Percentiles rank a stretch among this genome's conserved stretches.
Evolutionary conservation across 371 early-diverging fungal genomes (phyloP).

Genomic region (Sporodiniella umbellata): DNA sequence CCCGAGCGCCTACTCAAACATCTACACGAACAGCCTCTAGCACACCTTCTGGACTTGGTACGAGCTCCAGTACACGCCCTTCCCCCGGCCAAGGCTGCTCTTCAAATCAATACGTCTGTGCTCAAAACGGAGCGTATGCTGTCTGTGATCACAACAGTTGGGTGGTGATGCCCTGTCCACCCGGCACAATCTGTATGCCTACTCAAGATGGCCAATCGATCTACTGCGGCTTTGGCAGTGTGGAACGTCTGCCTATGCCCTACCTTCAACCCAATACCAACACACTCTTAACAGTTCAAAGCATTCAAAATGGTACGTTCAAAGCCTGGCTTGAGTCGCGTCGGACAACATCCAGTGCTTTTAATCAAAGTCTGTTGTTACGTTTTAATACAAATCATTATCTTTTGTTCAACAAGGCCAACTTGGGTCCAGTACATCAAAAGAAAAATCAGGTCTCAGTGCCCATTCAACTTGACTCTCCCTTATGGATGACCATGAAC

Average conservation of each 20-base stretch:
- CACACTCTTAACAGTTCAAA: conserved; percentile 23
- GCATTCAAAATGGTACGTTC: conserved; percentile 11
- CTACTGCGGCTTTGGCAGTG: background rate
- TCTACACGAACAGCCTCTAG: no score
- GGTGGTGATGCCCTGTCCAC: conserved; percentile 22
- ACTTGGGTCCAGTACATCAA: no score
- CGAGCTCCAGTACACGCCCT: no score
- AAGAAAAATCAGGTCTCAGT: no score
- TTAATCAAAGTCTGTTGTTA: no score
- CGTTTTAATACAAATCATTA: no score
- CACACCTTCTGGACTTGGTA: no score
- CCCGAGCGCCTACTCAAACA: background rate
- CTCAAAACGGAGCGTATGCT: conserved; percentile 14
- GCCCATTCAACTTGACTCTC: no score
- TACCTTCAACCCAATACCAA: conserved; percentile 22
- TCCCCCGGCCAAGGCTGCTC: conserved; percentile 13
- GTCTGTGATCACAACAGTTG: conserved; percentile 29
- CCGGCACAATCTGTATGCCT: background rate
- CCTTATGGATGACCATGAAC: no score
- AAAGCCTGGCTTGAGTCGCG: conserved; percentile 34
- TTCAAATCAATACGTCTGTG: conserved; percentile 20
- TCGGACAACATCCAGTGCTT: conserved; percentile 15
- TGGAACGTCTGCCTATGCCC: background rate
- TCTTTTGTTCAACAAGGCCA: no score
- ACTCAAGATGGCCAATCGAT: background rate